phyloP scores from a whole-genome alignment of 352 stramenopile species.

The Phytophthora cryptogea region DNA sequence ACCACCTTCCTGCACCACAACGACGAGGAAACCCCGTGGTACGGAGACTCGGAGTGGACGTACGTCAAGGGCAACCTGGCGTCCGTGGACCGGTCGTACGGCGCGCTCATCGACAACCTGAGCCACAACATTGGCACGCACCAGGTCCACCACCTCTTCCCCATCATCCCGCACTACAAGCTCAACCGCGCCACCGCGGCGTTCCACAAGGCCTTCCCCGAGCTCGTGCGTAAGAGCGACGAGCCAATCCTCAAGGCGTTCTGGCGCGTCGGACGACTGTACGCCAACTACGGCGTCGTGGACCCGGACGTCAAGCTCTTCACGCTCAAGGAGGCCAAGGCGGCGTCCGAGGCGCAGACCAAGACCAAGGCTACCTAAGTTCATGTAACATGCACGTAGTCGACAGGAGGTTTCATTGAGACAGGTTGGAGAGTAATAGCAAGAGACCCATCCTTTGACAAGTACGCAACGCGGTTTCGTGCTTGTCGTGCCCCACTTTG shows the following conservation, averaged over 20 bases:
- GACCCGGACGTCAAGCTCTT: slow-evolving; percentile 69
- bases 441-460: slow-evolving; percentile 16
- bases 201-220: slow-evolving; percentile 70
- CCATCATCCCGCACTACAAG: slow-evolving; percentile 89
- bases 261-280: slow-evolving; percentile 61
- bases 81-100: slow-evolving; percentile 82
- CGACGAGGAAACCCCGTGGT: slow-evolving; percentile 84
- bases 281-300: slow-evolving; percentile 73
- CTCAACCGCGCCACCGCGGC: slow-evolving; percentile 62
- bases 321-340: slow-evolving; percentile 66
- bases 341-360: slow-evolving; percentile 26
- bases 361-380: slow-evolving; percentile 41
- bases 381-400: background rate
- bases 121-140: slow-evolving; percentile 90
- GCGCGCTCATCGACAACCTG: slow-evolving; percentile 78
- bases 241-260: slow-evolving; percentile 74
- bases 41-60: slow-evolving; percentile 82
- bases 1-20: slow-evolving; percentile 88
- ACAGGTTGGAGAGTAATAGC: slow-evolving; percentile 26
- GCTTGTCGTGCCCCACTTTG: background rate
- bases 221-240: slow-evolving; percentile 73
- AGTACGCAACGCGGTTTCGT: slow-evolving; percentile 11
- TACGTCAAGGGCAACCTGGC: slow-evolving; percentile 87
- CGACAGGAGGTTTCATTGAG: slow-evolving; percentile 12
- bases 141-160: slow-evolving; percentile 87